phyloP scores from a whole-genome alignment of 257 asterid genomes.

The Gentiana macrophylla region DNA sequence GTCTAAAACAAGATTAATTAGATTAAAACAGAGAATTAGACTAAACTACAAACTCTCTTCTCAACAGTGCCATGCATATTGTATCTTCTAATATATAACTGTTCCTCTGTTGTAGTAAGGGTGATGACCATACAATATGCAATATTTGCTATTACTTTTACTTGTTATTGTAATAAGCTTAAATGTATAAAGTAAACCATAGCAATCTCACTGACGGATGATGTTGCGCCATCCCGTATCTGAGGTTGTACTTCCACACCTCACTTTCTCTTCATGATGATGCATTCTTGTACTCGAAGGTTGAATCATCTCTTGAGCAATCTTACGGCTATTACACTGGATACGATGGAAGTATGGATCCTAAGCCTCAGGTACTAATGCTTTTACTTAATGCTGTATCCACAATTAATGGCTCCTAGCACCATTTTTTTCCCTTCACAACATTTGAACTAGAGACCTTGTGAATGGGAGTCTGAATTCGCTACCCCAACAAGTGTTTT shows the following conservation, averaged over 20 bases:
- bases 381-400: slow-evolving; percentile 4
- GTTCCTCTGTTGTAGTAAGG: too few relatives aligned
- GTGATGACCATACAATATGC: too few relatives aligned
- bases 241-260: too few relatives aligned
- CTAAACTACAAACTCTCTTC: too few relatives aligned
- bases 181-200: neutral
- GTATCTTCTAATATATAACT: neutral
- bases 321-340: slow-evolving; percentile 76
- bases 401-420: neutral
- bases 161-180: neutral
- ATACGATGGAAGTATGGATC: slow-evolving; percentile 41
- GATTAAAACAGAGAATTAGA: too few relatives aligned
- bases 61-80: neutral
- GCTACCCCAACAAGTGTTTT: too few relatives aligned
- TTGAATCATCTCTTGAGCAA: slow-evolving; percentile 61
- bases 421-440: too few relatives aligned
- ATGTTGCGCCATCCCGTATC: too few relatives aligned
- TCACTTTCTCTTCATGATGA: too few relatives aligned
- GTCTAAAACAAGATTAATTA: too few relatives aligned
- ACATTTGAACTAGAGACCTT: too few relatives aligned
- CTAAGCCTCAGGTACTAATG: slow-evolving; percentile 40
- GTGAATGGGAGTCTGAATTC: too few relatives aligned
- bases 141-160: neutral
- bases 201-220: neutral
- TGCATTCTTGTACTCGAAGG: slow-evolving; percentile 30